Percentiles rank a stretch among this genome's conserved stretches.
These are phyloP conservation scores for Hibiscus tridactylites DNA, from an alignment of 345 rosid species.

Conservation along the genomic window DNA sequence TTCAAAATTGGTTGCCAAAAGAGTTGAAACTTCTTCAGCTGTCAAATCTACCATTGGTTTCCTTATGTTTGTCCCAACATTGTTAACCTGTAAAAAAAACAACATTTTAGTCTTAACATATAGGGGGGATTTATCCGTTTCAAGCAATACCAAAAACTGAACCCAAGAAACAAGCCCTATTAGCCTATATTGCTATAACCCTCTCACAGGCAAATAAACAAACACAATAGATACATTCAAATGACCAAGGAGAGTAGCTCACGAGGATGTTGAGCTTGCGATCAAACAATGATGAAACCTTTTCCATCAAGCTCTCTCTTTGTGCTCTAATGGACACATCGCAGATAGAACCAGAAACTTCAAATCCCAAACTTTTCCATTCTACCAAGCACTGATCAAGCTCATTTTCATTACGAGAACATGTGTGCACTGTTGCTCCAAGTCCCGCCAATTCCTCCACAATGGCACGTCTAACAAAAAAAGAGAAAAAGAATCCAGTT, in stretches of 20 bases:
- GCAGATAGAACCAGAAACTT: slow-evolving; percentile 51
- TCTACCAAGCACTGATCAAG: slow-evolving; percentile 34
- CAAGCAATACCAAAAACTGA: neutral
- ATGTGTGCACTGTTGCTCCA: slow-evolving; percentile 70
- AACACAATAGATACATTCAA: slow-evolving; percentile 11
- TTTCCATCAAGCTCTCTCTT: slow-evolving; percentile 37
- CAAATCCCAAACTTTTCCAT: slow-evolving; percentile 37
- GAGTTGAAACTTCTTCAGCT: slow-evolving; percentile 44
- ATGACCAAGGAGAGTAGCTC: neutral
- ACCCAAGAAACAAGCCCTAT: neutral
- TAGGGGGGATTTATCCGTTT: too few species aligned
- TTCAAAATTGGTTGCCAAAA: slow-evolving; percentile 63
- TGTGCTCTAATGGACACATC: slow-evolving; percentile 45
- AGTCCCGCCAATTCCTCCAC: slow-evolving; percentile 63
- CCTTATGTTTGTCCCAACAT: slow-evolving; percentile 67
- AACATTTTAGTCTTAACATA: too few species aligned
- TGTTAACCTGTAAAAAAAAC: slow-evolving; percentile 43
- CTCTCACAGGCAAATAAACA: slow-evolving; percentile 25
- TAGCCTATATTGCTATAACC: neutral
- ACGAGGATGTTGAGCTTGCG: slow-evolving; percentile 64
- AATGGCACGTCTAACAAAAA: slow-evolving; percentile 48
- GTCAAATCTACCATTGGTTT: slow-evolving; percentile 61
- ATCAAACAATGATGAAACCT: slow-evolving; percentile 30
- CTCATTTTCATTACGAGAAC: slow-evolving; percentile 51
- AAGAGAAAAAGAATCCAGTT: neutral